phyloP scores from a whole-genome alignment of 805 yeast species.

The Yamadazyma nakazawae region DNA sequence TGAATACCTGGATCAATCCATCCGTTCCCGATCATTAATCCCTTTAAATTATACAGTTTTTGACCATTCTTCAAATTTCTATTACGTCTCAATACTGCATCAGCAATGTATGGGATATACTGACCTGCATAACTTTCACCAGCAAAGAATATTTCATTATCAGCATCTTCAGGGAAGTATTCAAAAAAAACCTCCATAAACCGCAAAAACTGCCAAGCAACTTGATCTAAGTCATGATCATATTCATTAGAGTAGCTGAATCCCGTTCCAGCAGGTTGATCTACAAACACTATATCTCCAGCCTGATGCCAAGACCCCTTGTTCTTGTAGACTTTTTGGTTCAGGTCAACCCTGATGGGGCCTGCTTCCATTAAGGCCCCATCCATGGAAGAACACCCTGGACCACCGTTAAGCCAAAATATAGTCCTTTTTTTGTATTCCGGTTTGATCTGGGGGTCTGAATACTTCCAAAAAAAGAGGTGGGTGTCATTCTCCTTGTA shows the following conservation, averaged over 20 bases:
- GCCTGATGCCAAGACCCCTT: conserved; percentile 80
- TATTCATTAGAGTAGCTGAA: conserved; percentile 63
- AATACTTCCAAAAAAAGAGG: conserved; percentile 77
- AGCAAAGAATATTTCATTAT: conserved; percentile 69
- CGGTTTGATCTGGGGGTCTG: conserved; percentile 26
- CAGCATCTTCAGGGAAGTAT: conserved; percentile 67
- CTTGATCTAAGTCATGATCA: conserved; percentile 52
- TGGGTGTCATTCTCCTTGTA: conserved; percentile 51
- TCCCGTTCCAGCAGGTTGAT: conserved; percentile 95
- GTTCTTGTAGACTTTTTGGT: conserved; percentile 48
- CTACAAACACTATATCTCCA: conserved; percentile 80
- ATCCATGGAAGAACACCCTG: conserved; percentile 98
- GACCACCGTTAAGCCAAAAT: conserved; percentile 97
- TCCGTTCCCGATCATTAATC: conserved; percentile 84
- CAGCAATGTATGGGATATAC: conserved; percentile 85
- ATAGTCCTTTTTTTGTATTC: conserved; percentile 46
- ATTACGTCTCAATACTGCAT: conserved; percentile 52
- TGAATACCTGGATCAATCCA: conserved; percentile 91
- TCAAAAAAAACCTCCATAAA: conserved; percentile 67
- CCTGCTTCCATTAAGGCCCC: conserved; percentile 94
- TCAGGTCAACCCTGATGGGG: conserved; percentile 63
- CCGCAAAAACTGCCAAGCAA: conserved; percentile 57
- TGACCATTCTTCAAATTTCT: conserved; percentile 13
- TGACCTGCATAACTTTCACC: conserved; percentile 99
- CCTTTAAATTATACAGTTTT: conserved; percentile 47